Evolutionary conservation across 129 eudicot species (phyloP).

Genomic region (Cynara cardunculus): DNA sequence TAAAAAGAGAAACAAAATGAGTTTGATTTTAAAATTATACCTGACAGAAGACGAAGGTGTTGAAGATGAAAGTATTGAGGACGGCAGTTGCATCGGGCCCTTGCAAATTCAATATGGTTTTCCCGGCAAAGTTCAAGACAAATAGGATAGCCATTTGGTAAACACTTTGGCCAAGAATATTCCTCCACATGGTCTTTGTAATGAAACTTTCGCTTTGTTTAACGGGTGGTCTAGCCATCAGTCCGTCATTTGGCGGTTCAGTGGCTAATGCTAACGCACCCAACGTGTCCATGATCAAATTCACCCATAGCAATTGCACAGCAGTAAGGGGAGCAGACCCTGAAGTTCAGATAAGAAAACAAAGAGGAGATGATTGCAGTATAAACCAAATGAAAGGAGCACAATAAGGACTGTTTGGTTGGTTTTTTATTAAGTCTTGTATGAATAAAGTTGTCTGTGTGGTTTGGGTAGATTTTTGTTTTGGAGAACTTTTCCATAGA

Average conservation of each 20-base stretch:
- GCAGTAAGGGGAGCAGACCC: slow-evolving; percentile 92
- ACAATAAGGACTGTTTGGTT: neutral
- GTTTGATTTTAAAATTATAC: slow-evolving; percentile 19
- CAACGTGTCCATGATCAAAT: slow-evolving; percentile 90
- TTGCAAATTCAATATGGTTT: slow-evolving; percentile 45
- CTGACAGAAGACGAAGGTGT: slow-evolving; percentile 97
- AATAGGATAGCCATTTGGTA: slow-evolving; percentile 74
- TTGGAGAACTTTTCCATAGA: too few species aligned
- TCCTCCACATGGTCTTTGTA: slow-evolving; percentile 89
- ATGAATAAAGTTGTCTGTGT: too few species aligned
- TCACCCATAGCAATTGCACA: slow-evolving; percentile 93
- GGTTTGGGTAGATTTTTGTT: too few species aligned
- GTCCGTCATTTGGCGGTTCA: slow-evolving; percentile 78
- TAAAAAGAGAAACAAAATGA: neutral
- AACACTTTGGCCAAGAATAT: slow-evolving; percentile 75
- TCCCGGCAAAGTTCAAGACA: slow-evolving; percentile 64
- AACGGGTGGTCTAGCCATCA: slow-evolving; percentile 77
- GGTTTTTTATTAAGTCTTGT: too few species aligned
- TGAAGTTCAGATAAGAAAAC: slow-evolving; percentile 16
- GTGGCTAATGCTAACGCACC: slow-evolving; percentile 96
- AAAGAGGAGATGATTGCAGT: too few species aligned
- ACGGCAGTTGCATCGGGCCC: slow-evolving; percentile 57
- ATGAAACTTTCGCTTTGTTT: slow-evolving; percentile 60
- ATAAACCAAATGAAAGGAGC: neutral
- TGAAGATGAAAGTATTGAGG: slow-evolving; percentile 83